Base-by-base conservation (phyloP, 306 rosid genomes). In the Inga laurina region DNA sequence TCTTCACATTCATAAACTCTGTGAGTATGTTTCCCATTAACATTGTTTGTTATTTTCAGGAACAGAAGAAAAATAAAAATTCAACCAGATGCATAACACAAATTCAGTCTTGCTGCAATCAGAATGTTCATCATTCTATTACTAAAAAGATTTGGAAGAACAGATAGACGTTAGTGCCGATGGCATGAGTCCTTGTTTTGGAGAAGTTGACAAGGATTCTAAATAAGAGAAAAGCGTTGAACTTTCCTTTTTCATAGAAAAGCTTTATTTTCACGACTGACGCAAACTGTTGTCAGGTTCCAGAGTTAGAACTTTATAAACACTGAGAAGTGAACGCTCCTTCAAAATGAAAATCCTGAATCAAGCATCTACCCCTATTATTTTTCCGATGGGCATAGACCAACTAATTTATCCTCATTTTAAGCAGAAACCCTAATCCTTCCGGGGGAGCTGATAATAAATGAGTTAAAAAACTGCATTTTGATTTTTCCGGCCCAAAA, bases 111-210 rank as follows among this genome's bases (percentile, higher is more conserved):
- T 69, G 70, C 64, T 8, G 56, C 61, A 79, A 79, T 30, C 75
- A 79, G 61, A 86, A 78, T 39, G 61, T 19, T 49, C 79, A 57
- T 76, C 69, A 72, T 87, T 43, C 79, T 74, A 62, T 69, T 64
- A 81, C 84, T 30, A 61, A 84, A 84, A 9, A 43, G 66, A 83
- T 10, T 4, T 8, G 15, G 32, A 5, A 56, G 12, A 13, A 5
- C 27, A 56, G 24, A 13, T 27, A 22, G 68, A 68, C 56, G 14
- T n/a, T 59, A 21, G 27, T 66, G 45, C 13, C 24, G 5, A 35
- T 67, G 41, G 41, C 46, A 67, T 35, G 24, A 67, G 48, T 43
- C 54, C 56, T 22, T 43, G 52, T 22, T 43, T 22, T 21, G 35
- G 56, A 71, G 54, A 71, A 71, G 75, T 11, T 39, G 0, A 19